Evolutionary conservation across 306 rosid species (phyloP).

Genomic region (Vachellia collinsii): DNA sequence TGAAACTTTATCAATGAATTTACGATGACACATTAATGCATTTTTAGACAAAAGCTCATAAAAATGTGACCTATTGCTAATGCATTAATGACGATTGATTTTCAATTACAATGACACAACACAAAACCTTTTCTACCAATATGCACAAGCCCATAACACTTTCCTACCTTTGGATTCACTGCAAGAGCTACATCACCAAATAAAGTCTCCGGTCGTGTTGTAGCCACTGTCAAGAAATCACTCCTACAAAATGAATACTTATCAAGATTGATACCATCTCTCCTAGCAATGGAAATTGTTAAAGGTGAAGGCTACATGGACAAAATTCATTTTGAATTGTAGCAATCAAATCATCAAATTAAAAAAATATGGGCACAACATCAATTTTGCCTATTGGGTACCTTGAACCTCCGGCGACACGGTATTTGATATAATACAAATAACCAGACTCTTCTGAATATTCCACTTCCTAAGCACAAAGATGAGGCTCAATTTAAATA

Average conservation of each 20-base stretch:
- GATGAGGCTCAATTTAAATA: conserved; percentile 37
- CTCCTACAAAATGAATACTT: conserved; percentile 50
- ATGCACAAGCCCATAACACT: conserved; percentile 26
- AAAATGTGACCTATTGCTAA: background rate
- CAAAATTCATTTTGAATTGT: conserved; percentile 1
- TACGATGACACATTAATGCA: conserved; percentile 11
- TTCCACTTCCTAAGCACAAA: conserved; percentile 83
- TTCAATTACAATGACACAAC: conserved; percentile 18
- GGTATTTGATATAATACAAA: conserved; percentile 85
- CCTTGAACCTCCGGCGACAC: conserved; percentile 88
- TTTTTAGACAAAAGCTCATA: conserved; percentile 7
- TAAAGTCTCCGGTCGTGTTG: conserved; percentile 95
- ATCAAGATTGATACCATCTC: conserved; percentile 23
- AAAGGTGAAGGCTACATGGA: conserved; percentile 4
- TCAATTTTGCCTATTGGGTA: conserved; percentile 27
- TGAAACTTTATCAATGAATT: conserved; percentile 5
- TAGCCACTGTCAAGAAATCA: conserved; percentile 89
- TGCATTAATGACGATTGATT: background rate
- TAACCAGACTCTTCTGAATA: conserved; percentile 90
- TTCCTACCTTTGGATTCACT: conserved; percentile 82
- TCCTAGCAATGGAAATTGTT: conserved; percentile 16
- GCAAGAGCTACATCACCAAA: conserved; percentile 98
- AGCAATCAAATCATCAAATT: conserved; percentile 22
- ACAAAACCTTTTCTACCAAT: conserved; percentile 8
- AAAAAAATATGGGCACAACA: background rate